These are phyloP conservation scores for Penicillium daleae DNA, from an alignment of 495 filamentous ascomycete species.

Conservation along the genomic window DNA sequence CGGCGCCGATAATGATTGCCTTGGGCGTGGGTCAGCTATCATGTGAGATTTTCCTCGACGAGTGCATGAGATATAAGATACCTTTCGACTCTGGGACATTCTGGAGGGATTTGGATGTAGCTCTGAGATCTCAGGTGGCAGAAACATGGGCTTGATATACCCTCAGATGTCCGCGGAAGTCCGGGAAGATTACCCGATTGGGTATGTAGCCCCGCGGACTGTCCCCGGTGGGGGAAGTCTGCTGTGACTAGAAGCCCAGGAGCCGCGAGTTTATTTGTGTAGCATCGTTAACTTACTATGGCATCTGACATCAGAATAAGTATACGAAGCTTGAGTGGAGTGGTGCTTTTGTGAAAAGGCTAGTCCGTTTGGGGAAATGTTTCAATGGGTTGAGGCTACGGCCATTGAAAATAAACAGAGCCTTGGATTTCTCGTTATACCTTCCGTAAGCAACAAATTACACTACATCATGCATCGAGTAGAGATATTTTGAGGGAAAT, in stretches of 20 bases:
- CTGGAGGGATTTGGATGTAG: background rate
- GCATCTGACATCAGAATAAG: background rate
- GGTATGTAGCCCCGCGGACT: conserved; percentile 1
- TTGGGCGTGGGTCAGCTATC: conserved; percentile 9
- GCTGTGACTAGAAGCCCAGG: background rate
- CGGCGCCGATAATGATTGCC: conserved; percentile 61
- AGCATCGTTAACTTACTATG: no score
- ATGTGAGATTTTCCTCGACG: background rate
- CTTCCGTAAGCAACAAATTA: no score
- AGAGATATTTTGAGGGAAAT: no score
- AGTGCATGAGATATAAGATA: background rate
- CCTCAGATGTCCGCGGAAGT: background rate
- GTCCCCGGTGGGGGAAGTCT: background rate
- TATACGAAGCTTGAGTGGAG: background rate
- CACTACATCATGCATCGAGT: no score
- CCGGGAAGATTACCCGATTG: conserved; percentile 7
- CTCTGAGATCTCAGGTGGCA: background rate
- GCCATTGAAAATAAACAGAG: background rate
- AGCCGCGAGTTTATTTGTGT: background rate
- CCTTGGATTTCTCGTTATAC: background rate
- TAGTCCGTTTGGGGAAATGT: background rate
- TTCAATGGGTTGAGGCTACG: background rate
- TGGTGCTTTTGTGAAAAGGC: background rate
- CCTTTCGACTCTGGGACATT: conserved; percentile 19
- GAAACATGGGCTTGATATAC: conserved; percentile 1